Conservation (phyloP, 2,329 filamentous ascomycete genomes). For the Amauroascus niger region DNA sequence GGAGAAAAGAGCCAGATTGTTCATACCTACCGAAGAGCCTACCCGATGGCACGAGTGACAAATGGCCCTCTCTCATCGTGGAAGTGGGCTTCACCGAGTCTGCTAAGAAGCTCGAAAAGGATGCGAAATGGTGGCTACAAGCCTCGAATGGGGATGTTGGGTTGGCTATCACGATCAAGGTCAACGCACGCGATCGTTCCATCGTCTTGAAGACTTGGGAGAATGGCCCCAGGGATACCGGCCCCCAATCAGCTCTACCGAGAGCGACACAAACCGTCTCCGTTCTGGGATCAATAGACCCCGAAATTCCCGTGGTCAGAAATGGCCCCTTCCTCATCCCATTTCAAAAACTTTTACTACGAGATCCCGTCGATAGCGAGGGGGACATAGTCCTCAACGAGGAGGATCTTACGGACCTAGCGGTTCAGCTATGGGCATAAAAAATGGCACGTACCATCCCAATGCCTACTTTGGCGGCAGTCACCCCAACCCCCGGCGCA, state of each 20-base stretch:
- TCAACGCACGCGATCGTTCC: not conserved
- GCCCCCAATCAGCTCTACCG: not conserved
- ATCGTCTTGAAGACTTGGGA: not conserved
- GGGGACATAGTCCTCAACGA: conserved; percentile 7
- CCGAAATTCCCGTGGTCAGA: not conserved
- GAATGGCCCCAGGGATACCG: too few species aligned
- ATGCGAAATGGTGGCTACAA: conserved; percentile 7
- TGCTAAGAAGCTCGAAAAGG: not conserved
- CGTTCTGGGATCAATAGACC: not conserved
- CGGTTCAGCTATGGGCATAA: too few species aligned
- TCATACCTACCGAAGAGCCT: conserved; percentile 2
- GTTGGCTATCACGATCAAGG: conserved; percentile 2
- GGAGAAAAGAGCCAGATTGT: not conserved
- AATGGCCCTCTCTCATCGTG: conserved; percentile 9
- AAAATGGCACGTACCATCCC: too few species aligned
- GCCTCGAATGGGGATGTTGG: conserved; percentile 1
- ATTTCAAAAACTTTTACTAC: conserved; percentile 8
- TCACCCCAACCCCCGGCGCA: too few species aligned
- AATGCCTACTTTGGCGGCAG: too few species aligned
- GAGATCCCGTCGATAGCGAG: conserved; percentile 1
- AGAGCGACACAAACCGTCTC: not conserved
- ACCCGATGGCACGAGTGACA: not conserved
- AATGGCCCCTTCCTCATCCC: conserved; percentile 6
- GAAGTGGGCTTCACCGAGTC: conserved; percentile 8
- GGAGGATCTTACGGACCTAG: not conserved